Base-by-base conservation (phyloP, 108 stramenopile species). In the Seminavis robusta region DNA sequence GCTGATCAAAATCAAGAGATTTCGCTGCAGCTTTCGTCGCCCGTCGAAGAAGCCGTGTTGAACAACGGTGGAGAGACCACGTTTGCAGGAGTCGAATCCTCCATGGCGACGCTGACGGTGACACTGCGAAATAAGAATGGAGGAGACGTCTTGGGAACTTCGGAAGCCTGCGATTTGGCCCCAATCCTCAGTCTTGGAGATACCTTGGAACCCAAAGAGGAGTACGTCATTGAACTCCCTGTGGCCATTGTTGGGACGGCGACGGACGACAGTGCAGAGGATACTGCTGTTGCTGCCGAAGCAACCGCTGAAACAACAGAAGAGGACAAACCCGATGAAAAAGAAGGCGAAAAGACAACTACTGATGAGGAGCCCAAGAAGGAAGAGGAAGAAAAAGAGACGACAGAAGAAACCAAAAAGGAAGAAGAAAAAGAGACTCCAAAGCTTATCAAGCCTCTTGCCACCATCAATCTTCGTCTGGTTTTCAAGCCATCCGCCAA, bases 401-500 rank as follows among this genome's bases (percentile, higher is more conserved):
- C 43, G 13, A 49, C 19, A 36, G 59, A 40, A 13, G 47, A 33
- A 17, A 56, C 43, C 6, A 21, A 33, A 0, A 44, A 56, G 11
- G 38, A 59, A 46, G 58, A 63, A 51, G 52, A 20, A 16, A 31
- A 37, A 0, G 54, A 48, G 39, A 43, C 73, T 29, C 61, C 41
- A 19, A 56, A 49, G 26, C 45, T 47, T 17, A 24, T 73, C 21
- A 16, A 65, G 13, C 71, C 80, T 7, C 20, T 79, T 29, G 87
- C 77, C 54, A 79, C 77, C 4, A 65, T 83, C 9, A 63, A 67
- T 4, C 40, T 92, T 13, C 71, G 67, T 25, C 32, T 92, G 23
- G 77, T 77, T 16, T 92, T 73, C 74, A 79, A 69, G 47, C 86
- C 90, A 33, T 88, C 86, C n/a, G 31, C 59, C 13, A 79, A 75